Evolutionary conservation across 2,329 filamentous ascomycete species (phyloP).

Genomic region (Xylaria sp.): DNA sequence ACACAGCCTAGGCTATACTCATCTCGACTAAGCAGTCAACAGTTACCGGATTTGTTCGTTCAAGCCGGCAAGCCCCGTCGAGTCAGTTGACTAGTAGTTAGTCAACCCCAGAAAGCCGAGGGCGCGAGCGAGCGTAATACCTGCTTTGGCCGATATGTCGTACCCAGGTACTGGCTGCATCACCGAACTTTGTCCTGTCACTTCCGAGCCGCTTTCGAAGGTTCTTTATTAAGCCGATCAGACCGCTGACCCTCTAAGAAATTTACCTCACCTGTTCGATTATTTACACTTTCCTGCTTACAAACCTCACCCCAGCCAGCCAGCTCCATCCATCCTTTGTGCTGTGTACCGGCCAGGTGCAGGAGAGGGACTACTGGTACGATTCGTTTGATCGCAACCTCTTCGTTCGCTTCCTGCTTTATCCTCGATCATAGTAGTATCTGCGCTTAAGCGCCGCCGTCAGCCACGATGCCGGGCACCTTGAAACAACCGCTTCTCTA

Average conservation of each 20-base stretch:
- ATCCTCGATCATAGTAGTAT: not conserved
- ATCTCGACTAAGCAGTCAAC: constrained; percentile 8
- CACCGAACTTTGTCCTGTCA: constrained; percentile 18
- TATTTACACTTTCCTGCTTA: constrained; percentile 3
- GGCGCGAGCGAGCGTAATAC: constrained; percentile 20
- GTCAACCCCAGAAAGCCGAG: constrained; percentile 6
- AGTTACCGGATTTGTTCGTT: constrained; percentile 5
- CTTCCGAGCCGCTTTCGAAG: constrained; percentile 35
- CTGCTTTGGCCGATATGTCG: not conserved
- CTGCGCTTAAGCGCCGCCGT: constrained; percentile 9
- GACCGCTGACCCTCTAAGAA: not conserved
- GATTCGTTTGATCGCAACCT: not conserved
- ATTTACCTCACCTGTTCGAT: not conserved
- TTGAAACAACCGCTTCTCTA: constrained; percentile 53
- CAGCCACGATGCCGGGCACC: constrained; percentile 47
- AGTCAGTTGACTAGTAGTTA: not conserved
- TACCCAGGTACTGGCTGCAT: not conserved
- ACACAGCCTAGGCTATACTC: not conserved
- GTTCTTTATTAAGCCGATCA: constrained; percentile 35
- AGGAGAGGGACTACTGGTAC: not conserved
- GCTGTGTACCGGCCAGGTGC: not conserved
- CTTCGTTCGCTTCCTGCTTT: not conserved
- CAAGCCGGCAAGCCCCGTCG: not conserved
- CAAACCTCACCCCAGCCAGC: not conserved
- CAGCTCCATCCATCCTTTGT: not conserved